A percentile compares a stretch with the other conserved stretches of the same genome.
phyloP scores from a whole-genome alignment of 345 rosid species.

The Eutrema japonicum region DNA sequence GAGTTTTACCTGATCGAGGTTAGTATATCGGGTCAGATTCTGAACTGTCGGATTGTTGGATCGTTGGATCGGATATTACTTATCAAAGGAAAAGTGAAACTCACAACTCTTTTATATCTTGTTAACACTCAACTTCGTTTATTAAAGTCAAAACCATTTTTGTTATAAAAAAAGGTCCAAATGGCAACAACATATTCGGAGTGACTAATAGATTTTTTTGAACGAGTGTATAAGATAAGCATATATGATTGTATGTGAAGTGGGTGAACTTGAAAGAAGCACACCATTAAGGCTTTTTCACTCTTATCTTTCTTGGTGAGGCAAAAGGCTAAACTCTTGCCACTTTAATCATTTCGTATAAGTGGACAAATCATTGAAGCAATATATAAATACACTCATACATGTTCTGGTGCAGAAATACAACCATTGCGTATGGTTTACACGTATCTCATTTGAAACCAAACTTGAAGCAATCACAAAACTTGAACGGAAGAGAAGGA shows the following conservation, averaged over 20 bases:
- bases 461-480: not conserved
- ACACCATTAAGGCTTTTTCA: not conserved
- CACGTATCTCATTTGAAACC: not conserved
- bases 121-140: not conserved
- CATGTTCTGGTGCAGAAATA: not conserved
- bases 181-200: not conserved
- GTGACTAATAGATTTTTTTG: not conserved
- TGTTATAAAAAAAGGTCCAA: not conserved
- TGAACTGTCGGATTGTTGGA: too few relatives aligned
- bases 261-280: not conserved
- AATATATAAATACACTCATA: not conserved
- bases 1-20: too few relatives aligned
- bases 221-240: not conserved
- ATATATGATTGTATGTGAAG: conserved; percentile 16
- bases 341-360: conserved; percentile 17
- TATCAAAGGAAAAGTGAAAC: not conserved
- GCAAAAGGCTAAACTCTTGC: not conserved
- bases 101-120: not conserved
- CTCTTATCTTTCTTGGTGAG: conserved; percentile 18
- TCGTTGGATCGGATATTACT: too few relatives aligned
- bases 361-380: conserved; percentile 24
- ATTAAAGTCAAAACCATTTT: not conserved
- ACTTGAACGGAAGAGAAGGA: too few relatives aligned
- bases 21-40: too few relatives aligned
- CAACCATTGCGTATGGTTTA: not conserved